Base-by-base conservation (phyloP, 176 grass and related monocot genomes). In the Musa itinerans region DNA sequence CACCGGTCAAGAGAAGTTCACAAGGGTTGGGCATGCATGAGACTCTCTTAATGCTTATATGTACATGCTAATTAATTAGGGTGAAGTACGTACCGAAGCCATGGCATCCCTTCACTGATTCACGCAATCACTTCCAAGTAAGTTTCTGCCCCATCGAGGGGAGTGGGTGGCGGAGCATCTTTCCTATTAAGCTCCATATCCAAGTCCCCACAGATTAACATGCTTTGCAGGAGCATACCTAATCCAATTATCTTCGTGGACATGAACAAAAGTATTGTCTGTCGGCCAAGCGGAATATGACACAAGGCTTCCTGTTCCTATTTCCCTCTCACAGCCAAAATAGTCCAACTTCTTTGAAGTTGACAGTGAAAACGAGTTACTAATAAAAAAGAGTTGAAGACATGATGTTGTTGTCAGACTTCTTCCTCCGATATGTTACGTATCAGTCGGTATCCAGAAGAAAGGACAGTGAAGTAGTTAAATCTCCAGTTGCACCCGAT, bases 251-350 rank as follows among this genome's bases (percentile, higher is more conserved):
- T 23, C 63, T 65, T 65, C 63, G 24, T n/a, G 63, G 2, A 26
- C 34, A 43, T 43, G 34, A 6, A 43, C 4, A 43, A 43, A 43
- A 43, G 34, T 5, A 43, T 43, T 5, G 34, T 43, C 34, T 43
- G 34, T 43, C 34, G 34, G 34, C 34, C 34, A 43, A 43, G 34
- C 34, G 34, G 34, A 65, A 27, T 26, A 14, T 2, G 63, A 65
- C 63, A 27, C 12, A 10, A 27, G 25, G 25, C 63, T 25, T 65
- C 87, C 43, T 19, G 84, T 84, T 66, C 15, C 56, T 19, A 59
- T 59, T 19, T 5, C 16, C n/a, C 14, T 19, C 13, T 0, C 2
- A 59, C 15, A n/a, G 20, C 6, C 8, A 59, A 17, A 59, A 17
- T 19, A 1, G 56, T 59, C n/a, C 56, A 59, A 59, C 56, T 59